Base-by-base conservation (phyloP, 2,329 filamentous ascomycete species). In the Fusarium chuoi region DNA sequence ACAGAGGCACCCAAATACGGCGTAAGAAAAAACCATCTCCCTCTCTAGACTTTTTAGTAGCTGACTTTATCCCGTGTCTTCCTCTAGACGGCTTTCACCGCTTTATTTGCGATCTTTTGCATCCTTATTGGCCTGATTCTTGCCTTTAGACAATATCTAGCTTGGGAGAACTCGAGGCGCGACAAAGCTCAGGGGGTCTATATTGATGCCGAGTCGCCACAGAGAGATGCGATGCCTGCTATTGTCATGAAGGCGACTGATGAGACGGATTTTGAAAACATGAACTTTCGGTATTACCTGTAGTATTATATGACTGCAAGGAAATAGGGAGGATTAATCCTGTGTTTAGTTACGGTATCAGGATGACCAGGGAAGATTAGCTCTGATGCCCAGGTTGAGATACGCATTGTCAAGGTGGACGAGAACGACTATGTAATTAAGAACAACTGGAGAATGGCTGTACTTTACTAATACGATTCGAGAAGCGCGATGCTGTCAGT, bases 31-130 rank as follows among this genome's bases (percentile, higher is more conserved):
- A 0, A 13, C 6, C 2, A 7, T 30, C 7, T 8, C 46, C 6
- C 7, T 2, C 20, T 17, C 28, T 30, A 2, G 4, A 6, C 6
- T 5, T 17, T 8, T 4, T 2, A 0, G n/a, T 12, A 0, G 26
- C 46, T 49, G 14, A 49, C 10, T n/a, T n/a, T 4, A 10, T 18
- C 26, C 17, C 6, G 42, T 2, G n/a, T 2, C 11, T 26, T 6
- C 1, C 11, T 28, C 14, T 13, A 49, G 46, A 49, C 46, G 14
- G 46, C 28, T n/a, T 49, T 49, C 17, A 49, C 20, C 12, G 46
- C 46, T 22, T 18, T 49, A 11, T 49, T 49, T 49, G 46, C n/a
- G 3, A 49, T 49, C 10, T 49, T 49, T 11, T 49, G 28, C 5
- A 49, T 49, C 20, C 46, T 49, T 11, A 30, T 49, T n/a, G 46